Evolutionary conservation across 345 rosid genomes (phyloP), one percentile per base, ranked within the genome.

Genomic region (Pistacia atlantica): DNA sequence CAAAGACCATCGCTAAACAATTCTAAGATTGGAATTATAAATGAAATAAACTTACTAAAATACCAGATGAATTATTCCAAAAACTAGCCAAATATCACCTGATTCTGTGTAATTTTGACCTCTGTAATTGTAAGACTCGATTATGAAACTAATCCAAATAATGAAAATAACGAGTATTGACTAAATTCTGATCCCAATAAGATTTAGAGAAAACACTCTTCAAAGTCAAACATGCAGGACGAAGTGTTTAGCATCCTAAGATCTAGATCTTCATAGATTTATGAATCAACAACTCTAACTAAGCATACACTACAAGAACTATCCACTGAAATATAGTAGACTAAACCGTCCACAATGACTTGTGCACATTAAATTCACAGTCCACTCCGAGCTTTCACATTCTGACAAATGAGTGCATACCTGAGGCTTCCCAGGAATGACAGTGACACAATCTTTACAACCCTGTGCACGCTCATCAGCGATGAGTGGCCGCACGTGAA

Each of bases 401-500:
- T 82, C 63, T 60, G 25, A 38, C 25, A 52, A 25, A 13, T 70
- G 67, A 11, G 76, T 51, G 65, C 74, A 83, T 81, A 95, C 99
- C 99, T 97, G 99, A 38, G 98, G 97, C 91, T 97, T 94, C 74
- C 97, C 98, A 6, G 92, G 45, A 38, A 89, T 84, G 64, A 94
- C 93, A 77, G 93, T 83, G 86, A 97, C 97, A 64, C 99, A 97
- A 80, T 97, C 99, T 81, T 92, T 84, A 85, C 98, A 97, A 2
- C 99, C 99, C 79, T 92, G 97, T 67, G 92, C 86, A 69, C 83
- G 83, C 83, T 97, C 99, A 57, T 97, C 99, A 35, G 90, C 94
- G 80, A 97, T 92, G 70, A 97, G 94, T 16, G 99, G 99, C 78
- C 99, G 87, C n/a, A 97, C 78, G 66, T 97, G 99, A 65, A 97